Evolutionary conservation across 306 rosid species (phyloP), one percentile per base, ranked within the genome.

Genomic region (Citrullus amarus): DNA sequence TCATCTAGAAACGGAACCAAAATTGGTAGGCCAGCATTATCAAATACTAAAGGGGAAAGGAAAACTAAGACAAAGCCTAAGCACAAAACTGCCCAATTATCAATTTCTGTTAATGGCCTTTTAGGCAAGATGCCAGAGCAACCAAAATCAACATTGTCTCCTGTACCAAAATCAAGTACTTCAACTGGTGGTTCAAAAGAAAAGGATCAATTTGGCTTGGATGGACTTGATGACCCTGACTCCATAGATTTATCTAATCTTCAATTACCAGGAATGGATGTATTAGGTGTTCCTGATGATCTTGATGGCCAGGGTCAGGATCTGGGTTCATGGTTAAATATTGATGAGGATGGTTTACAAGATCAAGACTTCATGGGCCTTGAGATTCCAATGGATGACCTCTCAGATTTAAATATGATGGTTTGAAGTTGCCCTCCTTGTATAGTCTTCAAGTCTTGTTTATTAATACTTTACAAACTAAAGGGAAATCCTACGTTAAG

Each of bases 321-420:
- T 93, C 80, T 96, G 78, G 97, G 94, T 87, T 91, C 99, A 18
- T 96, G 98, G 98, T 86, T 96, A 90, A 93, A 91, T 86, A 90
- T 96, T 77, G 99, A 96, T 57, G 99, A 93, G 6, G 99, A 96
- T 68, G 89, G 79, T 78, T 88, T 90, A 73, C 97, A 92, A 86
- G 99, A 92, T 89, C 84, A 93, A 20, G 99, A 96, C 84, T 96
- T 90, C 83, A 86, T 96, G 96, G 99, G 99, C 82, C 99, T 96
- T 86, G 98, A 93, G 86, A 96, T 96, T 86, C 99, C 99, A 46
- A 96, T 96, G 99, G 99, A 96, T 81, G 99, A 96, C 88, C 99
- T 96, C 78, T 48, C 98, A 76, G 98, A 96, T 87, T 88, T 96
- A 82, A 93, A 96, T 87, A 91, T 96, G 97, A 88, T 93, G 89